These are phyloP conservation scores for Nephelium lappaceum DNA, from an alignment of 345 rosid genomes.

Conservation along the genomic window DNA sequence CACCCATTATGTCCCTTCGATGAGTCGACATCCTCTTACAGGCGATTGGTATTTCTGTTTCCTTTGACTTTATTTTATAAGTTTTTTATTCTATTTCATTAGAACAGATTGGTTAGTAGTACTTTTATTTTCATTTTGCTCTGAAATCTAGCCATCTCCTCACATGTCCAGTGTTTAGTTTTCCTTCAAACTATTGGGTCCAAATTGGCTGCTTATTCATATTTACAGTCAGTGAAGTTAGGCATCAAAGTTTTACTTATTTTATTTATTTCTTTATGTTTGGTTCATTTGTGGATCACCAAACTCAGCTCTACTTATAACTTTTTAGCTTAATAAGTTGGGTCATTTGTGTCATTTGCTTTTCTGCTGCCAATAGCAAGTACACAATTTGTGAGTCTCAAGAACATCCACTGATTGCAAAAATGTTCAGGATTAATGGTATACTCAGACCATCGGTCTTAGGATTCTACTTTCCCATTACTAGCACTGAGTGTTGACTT, in stretches of 20 bases:
- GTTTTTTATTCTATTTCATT: neutral
- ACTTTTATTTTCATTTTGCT: neutral
- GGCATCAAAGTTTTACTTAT: neutral
- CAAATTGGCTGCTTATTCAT: neutral
- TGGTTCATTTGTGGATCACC: neutral
- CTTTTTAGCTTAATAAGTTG: neutral
- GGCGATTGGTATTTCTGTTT: conserved; percentile 83
- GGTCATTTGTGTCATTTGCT: neutral
- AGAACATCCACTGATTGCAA: neutral
- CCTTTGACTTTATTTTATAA: neutral
- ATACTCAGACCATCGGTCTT: neutral
- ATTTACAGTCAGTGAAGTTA: conserved; percentile 4
- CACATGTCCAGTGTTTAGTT: neutral
- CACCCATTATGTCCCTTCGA: conserved; percentile 96
- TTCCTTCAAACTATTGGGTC: neutral
- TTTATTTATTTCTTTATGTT: neutral
- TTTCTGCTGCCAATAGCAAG: neutral
- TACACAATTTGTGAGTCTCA: neutral
- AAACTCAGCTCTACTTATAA: neutral
- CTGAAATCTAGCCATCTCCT: neutral
- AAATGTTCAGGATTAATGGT: conserved; percentile 5
- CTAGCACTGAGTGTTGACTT: neutral
- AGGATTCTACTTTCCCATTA: neutral
- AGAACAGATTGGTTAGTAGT: neutral
- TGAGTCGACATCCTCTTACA: conserved; percentile 95